Evolutionary conservation across 306 rosid genomes (phyloP).

Genomic region (Prunus armeniaca): DNA sequence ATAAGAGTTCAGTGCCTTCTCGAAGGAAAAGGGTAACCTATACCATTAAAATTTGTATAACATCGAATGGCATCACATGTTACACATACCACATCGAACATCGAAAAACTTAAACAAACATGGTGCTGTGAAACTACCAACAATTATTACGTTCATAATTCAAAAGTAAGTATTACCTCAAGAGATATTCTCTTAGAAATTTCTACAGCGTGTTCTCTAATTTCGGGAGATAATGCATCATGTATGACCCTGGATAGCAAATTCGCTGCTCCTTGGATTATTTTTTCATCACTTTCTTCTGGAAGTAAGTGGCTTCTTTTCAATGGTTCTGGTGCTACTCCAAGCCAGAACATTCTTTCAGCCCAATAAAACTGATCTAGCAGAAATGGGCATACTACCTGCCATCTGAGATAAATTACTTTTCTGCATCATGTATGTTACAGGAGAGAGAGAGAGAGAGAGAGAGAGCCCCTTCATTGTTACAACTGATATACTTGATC

Average conservation of each 20-base stretch:
- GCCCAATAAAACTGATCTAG: constrained; percentile 90
- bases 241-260: constrained; percentile 47
- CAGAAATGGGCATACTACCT: constrained; percentile 80
- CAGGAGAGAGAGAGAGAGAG: background rate
- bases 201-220: constrained; percentile 59
- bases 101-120: background rate
- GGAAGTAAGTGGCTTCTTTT: constrained; percentile 59
- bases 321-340: constrained; percentile 77
- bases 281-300: constrained; percentile 35
- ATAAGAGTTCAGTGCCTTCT: background rate
- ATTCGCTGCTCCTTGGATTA: constrained; percentile 52
- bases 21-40: background rate
- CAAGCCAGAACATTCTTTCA: constrained; percentile 87
- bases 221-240: constrained; percentile 51
- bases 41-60: background rate
- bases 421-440: background rate
- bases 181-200: constrained; percentile 47
- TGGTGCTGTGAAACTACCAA: background rate
- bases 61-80: background rate
- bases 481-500: background rate
- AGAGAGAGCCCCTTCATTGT: background rate
- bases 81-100: background rate
- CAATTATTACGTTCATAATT: background rate
- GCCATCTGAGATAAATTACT: constrained; percentile 16
- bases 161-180: constrained; percentile 50